Conservation (phyloP, 1,139 yeast genomes). For the Geotrichum bryndzae region DNA sequence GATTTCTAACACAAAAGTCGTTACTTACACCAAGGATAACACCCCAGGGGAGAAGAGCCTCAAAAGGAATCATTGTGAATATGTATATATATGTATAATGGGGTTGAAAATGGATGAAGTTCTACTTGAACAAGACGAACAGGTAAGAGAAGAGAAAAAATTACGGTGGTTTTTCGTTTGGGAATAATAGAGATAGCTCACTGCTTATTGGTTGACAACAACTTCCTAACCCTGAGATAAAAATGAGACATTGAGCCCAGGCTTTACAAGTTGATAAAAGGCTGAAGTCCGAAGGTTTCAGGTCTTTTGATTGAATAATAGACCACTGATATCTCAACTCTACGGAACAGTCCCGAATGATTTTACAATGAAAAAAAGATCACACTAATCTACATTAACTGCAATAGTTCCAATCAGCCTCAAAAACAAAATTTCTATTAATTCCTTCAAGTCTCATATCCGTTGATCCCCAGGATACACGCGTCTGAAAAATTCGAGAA, state of each 20-base stretch:
- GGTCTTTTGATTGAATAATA: neutral
- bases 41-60: conserved; percentile 63
- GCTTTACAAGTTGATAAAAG: neutral
- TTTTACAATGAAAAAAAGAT: neutral
- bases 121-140: conserved; percentile 23
- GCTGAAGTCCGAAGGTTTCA: neutral
- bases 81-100: neutral
- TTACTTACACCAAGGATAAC: conserved; percentile 49
- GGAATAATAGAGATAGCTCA: conserved; percentile 7
- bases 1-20: neutral
- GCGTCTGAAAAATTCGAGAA: neutral
- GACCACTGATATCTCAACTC: neutral
- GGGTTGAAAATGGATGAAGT: conserved; percentile 19
- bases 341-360: neutral
- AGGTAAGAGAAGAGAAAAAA: conserved; percentile 1
- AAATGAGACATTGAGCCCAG: neutral
- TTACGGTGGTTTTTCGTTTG: conserved; percentile 5
- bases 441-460: neutral
- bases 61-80: conserved; percentile 57
- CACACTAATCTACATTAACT: neutral
- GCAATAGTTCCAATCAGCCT: neutral
- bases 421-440: neutral
- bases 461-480: neutral
- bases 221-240: conserved; percentile 9
- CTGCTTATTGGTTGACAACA: conserved; percentile 3